Conservation (phyloP, 805 yeast species). For the Wickerhamiella shivajii region DNA sequence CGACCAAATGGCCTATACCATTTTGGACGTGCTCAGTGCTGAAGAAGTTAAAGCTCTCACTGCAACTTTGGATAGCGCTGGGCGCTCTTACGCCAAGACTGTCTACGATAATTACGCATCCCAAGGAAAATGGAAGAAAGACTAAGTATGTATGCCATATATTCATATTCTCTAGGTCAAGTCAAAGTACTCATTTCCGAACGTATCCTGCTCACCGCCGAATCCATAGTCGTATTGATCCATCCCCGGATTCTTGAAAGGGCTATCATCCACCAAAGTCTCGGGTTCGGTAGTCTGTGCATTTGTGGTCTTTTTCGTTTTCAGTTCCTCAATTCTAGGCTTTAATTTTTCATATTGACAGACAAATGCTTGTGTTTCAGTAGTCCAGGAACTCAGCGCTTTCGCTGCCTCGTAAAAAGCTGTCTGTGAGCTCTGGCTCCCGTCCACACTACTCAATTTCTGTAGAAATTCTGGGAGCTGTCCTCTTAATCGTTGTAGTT, state of each 20-base stretch:
- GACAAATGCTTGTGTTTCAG: slow-evolving; percentile 2
- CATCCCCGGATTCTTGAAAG: slow-evolving; percentile 1
- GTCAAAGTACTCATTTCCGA: slow-evolving; percentile 6
- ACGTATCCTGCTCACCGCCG: slow-evolving; percentile 1
- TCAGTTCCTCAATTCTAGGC: neutral
- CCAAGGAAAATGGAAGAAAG: slow-evolving; percentile 70
- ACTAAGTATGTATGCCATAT: slow-evolving; percentile 23
- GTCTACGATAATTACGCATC: slow-evolving; percentile 60
- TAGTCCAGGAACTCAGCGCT: slow-evolving; percentile 6
- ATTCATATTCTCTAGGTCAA: neutral
- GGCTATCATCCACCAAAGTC: neutral
- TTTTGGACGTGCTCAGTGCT: slow-evolving; percentile 56
- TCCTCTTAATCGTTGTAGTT: slow-evolving; percentile 2
- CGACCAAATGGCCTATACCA: slow-evolving; percentile 39
- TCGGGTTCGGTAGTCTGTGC: neutral
- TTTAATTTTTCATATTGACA: slow-evolving; percentile 2
- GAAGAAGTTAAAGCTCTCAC: slow-evolving; percentile 50
- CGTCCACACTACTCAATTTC: slow-evolving; percentile 4
- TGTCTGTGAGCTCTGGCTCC: neutral
- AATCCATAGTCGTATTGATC: neutral
- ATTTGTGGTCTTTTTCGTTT: neutral
- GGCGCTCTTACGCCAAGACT: slow-evolving; percentile 50
- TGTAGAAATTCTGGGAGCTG: slow-evolving; percentile 5
- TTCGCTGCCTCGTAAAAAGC: slow-evolving; percentile 3
- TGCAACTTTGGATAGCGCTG: slow-evolving; percentile 50